Percentiles rank a stretch among this genome's conserved stretches.
These are phyloP conservation scores for Pseudogymnoascus sp. DNA, from an alignment of 2,329 filamentous ascomycete genomes.

Conservation along the genomic window DNA sequence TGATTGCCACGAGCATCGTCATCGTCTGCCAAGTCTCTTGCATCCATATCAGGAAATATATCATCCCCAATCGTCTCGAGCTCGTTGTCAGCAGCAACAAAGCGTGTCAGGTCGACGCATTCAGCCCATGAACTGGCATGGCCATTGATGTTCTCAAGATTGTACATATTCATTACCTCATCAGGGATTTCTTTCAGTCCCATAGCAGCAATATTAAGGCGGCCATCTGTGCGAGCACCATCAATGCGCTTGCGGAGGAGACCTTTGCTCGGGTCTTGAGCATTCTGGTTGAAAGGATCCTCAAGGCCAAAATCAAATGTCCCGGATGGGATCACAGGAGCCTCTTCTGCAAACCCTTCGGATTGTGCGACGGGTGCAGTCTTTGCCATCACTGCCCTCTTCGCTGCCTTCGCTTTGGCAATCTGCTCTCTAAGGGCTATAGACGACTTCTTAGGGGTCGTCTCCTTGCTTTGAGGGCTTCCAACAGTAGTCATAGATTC, in stretches of 20 bases:
- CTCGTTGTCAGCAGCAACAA: constrained; percentile 87
- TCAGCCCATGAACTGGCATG: constrained; percentile 76
- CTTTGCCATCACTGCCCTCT: constrained; percentile 42
- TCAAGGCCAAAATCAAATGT: constrained; percentile 52
- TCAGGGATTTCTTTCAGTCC: constrained; percentile 69
- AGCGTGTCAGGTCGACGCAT: constrained; percentile 74
- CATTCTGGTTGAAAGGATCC: constrained; percentile 64
- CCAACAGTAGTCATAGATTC: constrained; percentile 17
- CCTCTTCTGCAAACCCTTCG: constrained; percentile 22
- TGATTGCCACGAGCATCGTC: constrained; percentile 64
- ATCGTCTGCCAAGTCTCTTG: constrained; percentile 51
- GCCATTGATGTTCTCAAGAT: constrained; percentile 58
- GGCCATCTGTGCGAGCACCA: constrained; percentile 66
- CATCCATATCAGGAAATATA: constrained; percentile 68
- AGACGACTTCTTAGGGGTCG: constrained; percentile 60
- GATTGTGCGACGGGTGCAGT: constrained; percentile 24
- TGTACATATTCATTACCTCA: constrained; percentile 87
- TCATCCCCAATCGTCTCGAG: constrained; percentile 64
- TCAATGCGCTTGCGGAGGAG: constrained; percentile 67
- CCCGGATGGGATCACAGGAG: constrained; percentile 41
- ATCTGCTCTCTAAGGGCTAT: constrained; percentile 80
- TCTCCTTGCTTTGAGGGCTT: constrained; percentile 4
- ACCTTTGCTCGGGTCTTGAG: constrained; percentile 53
- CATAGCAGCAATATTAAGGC: constrained; percentile 82
- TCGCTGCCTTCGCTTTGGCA: constrained; percentile 82